Base-by-base conservation (phyloP, 768 basidiomycete species). In the Lentinula boryana region DNA sequence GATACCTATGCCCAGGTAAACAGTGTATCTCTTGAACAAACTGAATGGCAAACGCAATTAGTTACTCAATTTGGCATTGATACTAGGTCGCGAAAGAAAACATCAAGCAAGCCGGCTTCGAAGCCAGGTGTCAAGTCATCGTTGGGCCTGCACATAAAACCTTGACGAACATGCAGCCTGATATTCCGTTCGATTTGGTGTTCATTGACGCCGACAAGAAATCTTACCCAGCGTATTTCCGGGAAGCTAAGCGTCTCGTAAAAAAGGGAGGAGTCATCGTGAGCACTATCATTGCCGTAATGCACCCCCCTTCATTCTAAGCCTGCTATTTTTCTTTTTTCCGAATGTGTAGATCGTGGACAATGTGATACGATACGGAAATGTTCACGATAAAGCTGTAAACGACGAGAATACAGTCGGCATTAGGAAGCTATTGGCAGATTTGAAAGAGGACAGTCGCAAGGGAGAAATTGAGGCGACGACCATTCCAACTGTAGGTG, bases 191-290 rank as follows among this genome's bases (percentile, higher is more conserved):
- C 69, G 88, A 89, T 69, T 69, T 91, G 23, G 76, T 78, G 2
- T 90, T 89, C 76, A 86, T 89, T 63, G 88, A 89, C 70, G 88
- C 87, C 6, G 85, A 89, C 73, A 89, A 88, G 68, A 68, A 72
- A 5, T 76, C 74, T 43, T 84, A 84, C 63, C 58, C 75, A 18
- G 72, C 74, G 3, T 88, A 89, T 67, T 86, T 85, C 72, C 71
- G 69, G 1, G 79, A 88, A 62, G 82, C 81, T 0, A 84, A 88
- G 66, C 78, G 86, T 15, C 74, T 89, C 9, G 76, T 84, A 0
- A 75, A 81, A 53, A 77, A 77, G 44, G 83, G 84, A 10, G 87
- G 85, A 15, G 78, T 88, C 23, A 85, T 89, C 59, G 84, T 83
- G 65, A 60, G 82, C 76, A 12, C 7, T 6, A 21, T 32, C 31